Percentiles rank a stretch among this genome's conserved stretches.
These are phyloP conservation scores for Citrus medica DNA, from an alignment of 345 rosid species.

Conservation along the genomic window DNA sequence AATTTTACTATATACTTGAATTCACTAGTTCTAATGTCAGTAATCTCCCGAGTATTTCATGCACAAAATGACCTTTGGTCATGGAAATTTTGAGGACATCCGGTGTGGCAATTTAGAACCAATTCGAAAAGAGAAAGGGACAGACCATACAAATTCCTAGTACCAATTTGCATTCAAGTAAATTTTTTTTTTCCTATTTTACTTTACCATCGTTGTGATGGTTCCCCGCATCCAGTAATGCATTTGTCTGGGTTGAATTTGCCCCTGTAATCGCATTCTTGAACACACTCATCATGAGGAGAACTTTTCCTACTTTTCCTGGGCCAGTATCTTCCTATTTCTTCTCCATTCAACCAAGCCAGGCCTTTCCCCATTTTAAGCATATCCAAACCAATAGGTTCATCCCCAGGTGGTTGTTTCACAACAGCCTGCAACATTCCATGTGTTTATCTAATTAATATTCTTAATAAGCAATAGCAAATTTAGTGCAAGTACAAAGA, in stretches of 20 bases:
- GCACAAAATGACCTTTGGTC: too few species aligned
- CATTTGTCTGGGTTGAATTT: constrained; percentile 79
- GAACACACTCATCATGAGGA: constrained; percentile 45
- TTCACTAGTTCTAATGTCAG: too few species aligned
- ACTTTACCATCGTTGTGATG: constrained; percentile 91
- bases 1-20: too few species aligned
- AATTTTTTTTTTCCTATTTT: not conserved
- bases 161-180: not conserved
- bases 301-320: constrained; percentile 30
- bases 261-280: constrained; percentile 81
- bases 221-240: constrained; percentile 83
- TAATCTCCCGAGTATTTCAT: too few species aligned
- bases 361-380: constrained; percentile 89
- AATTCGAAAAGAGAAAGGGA: too few species aligned
- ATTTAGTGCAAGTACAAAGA: not conserved
- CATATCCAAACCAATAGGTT: constrained; percentile 94
- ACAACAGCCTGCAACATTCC: constrained; percentile 52
- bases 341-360: constrained; percentile 97
- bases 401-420: constrained; percentile 77
- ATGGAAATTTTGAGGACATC: too few species aligned
- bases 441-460: not conserved
- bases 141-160: not conserved
- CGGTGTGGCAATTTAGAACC: too few species aligned
- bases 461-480: not conserved
- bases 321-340: constrained; percentile 93